These are phyloP conservation scores for Diplodia sapinea DNA, from an alignment of 2,329 filamentous ascomycete species.

Conservation along the genomic window DNA sequence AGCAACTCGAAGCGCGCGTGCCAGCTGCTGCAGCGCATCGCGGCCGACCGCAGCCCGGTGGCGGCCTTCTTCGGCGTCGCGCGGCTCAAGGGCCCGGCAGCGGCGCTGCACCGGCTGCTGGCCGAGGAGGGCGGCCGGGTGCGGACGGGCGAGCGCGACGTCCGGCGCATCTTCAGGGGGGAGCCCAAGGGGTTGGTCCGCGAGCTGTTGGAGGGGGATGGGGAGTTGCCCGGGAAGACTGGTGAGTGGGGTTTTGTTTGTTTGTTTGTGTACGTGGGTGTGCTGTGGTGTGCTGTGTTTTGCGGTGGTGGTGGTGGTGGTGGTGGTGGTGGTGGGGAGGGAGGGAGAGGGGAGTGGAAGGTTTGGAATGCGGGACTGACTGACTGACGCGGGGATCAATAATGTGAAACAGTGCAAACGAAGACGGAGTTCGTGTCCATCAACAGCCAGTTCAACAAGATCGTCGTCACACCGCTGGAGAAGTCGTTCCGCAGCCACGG, in stretches of 20 bases:
- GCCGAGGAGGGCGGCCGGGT: not conserved
- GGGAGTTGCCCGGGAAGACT: conserved; percentile 7
- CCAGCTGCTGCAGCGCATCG: conserved; percentile 6
- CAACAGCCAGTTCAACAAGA: conserved; percentile 22
- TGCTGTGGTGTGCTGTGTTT: too few species aligned
- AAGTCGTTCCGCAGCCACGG: conserved; percentile 7
- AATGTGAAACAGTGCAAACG: conserved; percentile 4
- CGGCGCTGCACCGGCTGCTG: conserved; percentile 18
- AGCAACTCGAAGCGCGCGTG: conserved; percentile 4
- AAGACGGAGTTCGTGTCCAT: conserved; percentile 26
- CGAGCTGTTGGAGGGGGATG: not conserved
- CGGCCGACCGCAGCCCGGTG: conserved; percentile 6
- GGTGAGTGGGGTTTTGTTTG: not conserved
- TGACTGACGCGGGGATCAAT: not conserved
- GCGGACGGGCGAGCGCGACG: conserved; percentile 8
- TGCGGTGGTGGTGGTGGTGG: too few species aligned
- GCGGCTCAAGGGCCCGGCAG: not conserved
- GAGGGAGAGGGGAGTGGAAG: too few species aligned
- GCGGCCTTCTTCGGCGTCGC: conserved; percentile 16
- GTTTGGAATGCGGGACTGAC: too few species aligned
- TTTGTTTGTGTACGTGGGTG: too few species aligned
- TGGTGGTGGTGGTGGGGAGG: too few species aligned
- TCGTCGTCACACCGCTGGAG: conserved; percentile 13
- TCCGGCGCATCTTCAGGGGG: conserved; percentile 3
- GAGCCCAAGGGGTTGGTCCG: not conserved